These are phyloP conservation scores for Byssoonygena ceratinophila DNA, from an alignment of 2,329 filamentous ascomycete genomes.

Conservation along the genomic window DNA sequence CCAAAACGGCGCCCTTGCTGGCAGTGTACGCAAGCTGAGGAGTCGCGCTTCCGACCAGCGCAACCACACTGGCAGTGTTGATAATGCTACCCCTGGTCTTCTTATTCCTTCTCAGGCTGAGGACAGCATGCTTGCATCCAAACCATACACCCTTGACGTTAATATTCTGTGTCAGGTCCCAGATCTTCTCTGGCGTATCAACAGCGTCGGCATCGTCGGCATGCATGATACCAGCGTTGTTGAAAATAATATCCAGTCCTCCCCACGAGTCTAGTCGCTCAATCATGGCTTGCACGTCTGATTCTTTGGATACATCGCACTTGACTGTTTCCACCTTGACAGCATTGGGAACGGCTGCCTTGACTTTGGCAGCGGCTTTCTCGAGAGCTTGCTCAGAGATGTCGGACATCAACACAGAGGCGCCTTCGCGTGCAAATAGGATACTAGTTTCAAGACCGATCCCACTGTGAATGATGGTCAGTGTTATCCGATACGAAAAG, in stretches of 20 bases:
- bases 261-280: slow-evolving; percentile 71
- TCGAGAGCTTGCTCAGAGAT: slow-evolving; percentile 69
- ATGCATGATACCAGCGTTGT: slow-evolving; percentile 98
- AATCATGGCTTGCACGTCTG: slow-evolving; percentile 63
- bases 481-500: not conserved
- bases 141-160: slow-evolving; percentile 99
- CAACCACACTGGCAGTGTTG: slow-evolving; percentile 85
- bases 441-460: slow-evolving; percentile 89
- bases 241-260: slow-evolving; percentile 85
- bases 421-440: slow-evolving; percentile 80
- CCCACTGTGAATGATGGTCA: slow-evolving; percentile 43
- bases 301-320: slow-evolving; percentile 78
- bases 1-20: slow-evolving; percentile 83
- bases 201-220: slow-evolving; percentile 67
- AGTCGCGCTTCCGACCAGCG: slow-evolving; percentile 74
- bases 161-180: slow-evolving; percentile 86
- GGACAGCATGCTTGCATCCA: slow-evolving; percentile 81
- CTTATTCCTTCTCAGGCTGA: slow-evolving; percentile 65
- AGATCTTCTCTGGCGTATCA: slow-evolving; percentile 78
- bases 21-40: slow-evolving; percentile 89
- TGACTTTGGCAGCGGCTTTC: slow-evolving; percentile 63
- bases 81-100: slow-evolving; percentile 76
- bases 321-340: slow-evolving; percentile 51
- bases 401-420: slow-evolving; percentile 73
- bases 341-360: slow-evolving; percentile 56